A percentile compares a stretch with the other conserved stretches of the same genome.
phyloP scores from a whole-genome alignment of 2,329 filamentous ascomycete species.

The Trichocomaceae sp. region DNA sequence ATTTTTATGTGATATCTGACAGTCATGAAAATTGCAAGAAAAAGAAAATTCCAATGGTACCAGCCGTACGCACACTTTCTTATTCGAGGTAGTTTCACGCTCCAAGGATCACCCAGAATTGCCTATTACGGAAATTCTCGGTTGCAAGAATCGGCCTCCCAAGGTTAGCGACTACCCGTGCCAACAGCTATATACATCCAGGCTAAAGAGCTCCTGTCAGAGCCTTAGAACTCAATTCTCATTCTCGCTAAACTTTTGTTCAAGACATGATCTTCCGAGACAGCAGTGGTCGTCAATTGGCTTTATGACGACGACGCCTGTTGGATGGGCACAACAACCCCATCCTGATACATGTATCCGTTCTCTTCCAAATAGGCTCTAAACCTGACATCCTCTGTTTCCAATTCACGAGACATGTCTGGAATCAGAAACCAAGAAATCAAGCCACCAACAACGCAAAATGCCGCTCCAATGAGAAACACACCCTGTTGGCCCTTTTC shows the following conservation, averaged over 20 bases:
- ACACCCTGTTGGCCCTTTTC: conserved; percentile 44
- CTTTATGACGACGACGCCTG: no score
- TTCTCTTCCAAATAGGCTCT: conserved; percentile 40
- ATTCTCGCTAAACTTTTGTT: no score
- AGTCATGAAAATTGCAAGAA: not conserved
- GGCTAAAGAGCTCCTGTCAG: no score
- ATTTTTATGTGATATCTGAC: no score
- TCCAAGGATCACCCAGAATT: not conserved
- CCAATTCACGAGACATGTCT: conserved; percentile 36
- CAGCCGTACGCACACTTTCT: not conserved
- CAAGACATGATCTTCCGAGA: no score
- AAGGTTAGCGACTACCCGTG: no score
- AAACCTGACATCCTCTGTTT: conserved; percentile 41
- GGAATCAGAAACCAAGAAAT: conserved; percentile 43
- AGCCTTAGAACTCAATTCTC: no score
- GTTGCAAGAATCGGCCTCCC: not conserved
- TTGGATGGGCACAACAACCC: not conserved
- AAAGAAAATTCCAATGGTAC: not conserved
- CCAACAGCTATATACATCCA: no score
- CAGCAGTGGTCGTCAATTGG: no score
- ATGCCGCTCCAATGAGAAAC: conserved; percentile 48
- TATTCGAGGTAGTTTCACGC: not conserved
- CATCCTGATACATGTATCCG: conserved; percentile 27
- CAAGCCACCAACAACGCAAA: conserved; percentile 43
- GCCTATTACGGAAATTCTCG: not conserved